phyloP scores from a whole-genome alignment of 1,284 basidiomycete species.

The Cryptococcus depauperatus region DNA sequence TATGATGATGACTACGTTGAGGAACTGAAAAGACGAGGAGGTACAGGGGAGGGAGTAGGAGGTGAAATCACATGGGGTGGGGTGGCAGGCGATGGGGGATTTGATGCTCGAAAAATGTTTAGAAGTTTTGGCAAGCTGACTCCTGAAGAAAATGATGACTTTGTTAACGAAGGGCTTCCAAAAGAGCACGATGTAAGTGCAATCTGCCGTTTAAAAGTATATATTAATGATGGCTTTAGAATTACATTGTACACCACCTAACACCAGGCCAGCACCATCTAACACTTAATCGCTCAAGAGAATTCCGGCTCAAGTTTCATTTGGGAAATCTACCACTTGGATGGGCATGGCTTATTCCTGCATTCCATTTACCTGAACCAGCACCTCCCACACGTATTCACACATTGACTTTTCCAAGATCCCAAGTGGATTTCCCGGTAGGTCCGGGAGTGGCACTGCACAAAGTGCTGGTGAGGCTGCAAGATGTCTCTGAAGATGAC shows the following conservation, averaged over 20 bases:
- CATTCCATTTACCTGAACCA: slow-evolving; percentile 61
- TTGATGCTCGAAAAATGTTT: slow-evolving; percentile 71
- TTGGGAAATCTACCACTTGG: slow-evolving; percentile 67
- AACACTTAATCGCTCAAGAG: slow-evolving; percentile 59
- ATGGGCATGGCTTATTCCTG: slow-evolving; percentile 75
- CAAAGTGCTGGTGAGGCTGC: slow-evolving; percentile 47
- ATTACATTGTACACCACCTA: slow-evolving; percentile 25
- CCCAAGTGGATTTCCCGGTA: slow-evolving; percentile 65
- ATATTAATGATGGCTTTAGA: slow-evolving; percentile 18
- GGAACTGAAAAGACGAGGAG: slow-evolving; percentile 55
- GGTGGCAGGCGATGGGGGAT: slow-evolving; percentile 52
- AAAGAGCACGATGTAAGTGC: slow-evolving; percentile 8
- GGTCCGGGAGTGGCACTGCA: slow-evolving; percentile 60
- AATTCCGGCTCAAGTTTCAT: slow-evolving; percentile 69
- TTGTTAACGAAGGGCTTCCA: slow-evolving; percentile 27
- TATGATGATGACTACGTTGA: slow-evolving; percentile 63
- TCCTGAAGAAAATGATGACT: slow-evolving; percentile 37
- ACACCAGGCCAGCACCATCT: slow-evolving; percentile 35
- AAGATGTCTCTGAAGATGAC: slow-evolving; percentile 19
- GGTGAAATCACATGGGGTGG: slow-evolving; percentile 36
- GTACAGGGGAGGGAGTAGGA: slow-evolving; percentile 35
- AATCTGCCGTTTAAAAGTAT: slow-evolving; percentile 30
- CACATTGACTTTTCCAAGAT: slow-evolving; percentile 44
- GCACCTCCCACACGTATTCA: slow-evolving; percentile 40
- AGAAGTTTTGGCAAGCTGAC: slow-evolving; percentile 60